Evolutionary conservation across 2,329 filamentous ascomycete genomes (phyloP), one percentile per base, ranked within the genome.

Genomic region (Raffaelea arxii): DNA sequence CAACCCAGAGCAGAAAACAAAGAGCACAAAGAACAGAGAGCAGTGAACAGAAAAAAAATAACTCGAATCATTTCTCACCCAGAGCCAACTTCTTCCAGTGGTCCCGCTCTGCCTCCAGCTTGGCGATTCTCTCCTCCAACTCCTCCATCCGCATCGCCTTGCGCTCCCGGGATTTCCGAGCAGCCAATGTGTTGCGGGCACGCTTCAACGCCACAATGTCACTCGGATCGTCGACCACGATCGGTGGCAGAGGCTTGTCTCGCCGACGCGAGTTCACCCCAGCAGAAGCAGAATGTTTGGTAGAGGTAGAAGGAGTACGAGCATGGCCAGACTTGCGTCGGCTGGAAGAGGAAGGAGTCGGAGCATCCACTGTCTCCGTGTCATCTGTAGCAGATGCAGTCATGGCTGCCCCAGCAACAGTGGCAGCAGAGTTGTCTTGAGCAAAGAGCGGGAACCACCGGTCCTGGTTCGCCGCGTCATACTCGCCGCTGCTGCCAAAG

Each of bases 161-260:
- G 54, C 88, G 83, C 59, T 88, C 83, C 44, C 91, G 83, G 49
- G 89, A 95, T 69, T 95, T 95, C 55, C 91, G 88, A 57, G 91
- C 91, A 18, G 91, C 91, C 63, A 94, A 77, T 9, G 89, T 94
- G 65, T 96, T 97, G 55, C 89, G 84, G 43, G 89, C 90, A 63
- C 91, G 86, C 80, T 96, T 96, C 74, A 90, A 78, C 19, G 87
- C 88, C n/a, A 84, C 63, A 10, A 76, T 77, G 58, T 96, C 90
- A 37, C 57, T 68, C 1, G 81, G 77, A 55, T 96, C 86, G 24
- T 82, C 78, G 32, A 89, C 77, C 50, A 84, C 69, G 61, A 95
- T 90, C 6, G 83, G 82, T 52, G 85, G 82, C 46, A 94, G 71
- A 52, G 84, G 82, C 74, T 90, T 91, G 60, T 87, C 81, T 53